Evolutionary conservation across 2,329 filamentous ascomycete species (phyloP).

Genomic region (Onygenales sp.): DNA sequence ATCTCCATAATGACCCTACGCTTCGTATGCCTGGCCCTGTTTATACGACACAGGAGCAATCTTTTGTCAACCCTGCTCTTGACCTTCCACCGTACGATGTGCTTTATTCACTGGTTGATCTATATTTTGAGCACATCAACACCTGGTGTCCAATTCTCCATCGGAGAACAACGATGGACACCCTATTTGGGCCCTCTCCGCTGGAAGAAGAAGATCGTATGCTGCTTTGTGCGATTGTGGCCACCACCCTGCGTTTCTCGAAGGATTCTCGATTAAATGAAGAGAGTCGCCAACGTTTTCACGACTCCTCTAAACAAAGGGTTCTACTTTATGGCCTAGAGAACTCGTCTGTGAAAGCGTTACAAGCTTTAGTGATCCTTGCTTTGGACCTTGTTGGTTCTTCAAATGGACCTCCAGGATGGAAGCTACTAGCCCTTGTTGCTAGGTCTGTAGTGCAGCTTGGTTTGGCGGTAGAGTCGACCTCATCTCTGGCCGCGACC

Average conservation of each 20-base stretch:
- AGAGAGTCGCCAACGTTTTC: slow-evolving; percentile 63
- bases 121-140: slow-evolving; percentile 73
- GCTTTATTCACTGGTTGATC: slow-evolving; percentile 61
- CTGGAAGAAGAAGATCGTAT: slow-evolving; percentile 75
- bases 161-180: slow-evolving; percentile 68
- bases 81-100: slow-evolving; percentile 68
- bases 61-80: slow-evolving; percentile 45
- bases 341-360: slow-evolving; percentile 76
- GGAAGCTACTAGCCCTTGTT: slow-evolving; percentile 85
- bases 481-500: slow-evolving; percentile 67
- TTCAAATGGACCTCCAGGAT: slow-evolving; percentile 82
- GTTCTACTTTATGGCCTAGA: slow-evolving; percentile 82
- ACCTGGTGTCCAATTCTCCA: slow-evolving; percentile 88
- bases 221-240: slow-evolving; percentile 78
- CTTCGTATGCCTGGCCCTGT: slow-evolving; percentile 53
- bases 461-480: slow-evolving; percentile 73
- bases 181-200: slow-evolving; percentile 66
- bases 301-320: slow-evolving; percentile 72
- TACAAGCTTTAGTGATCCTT: slow-evolving; percentile 80
- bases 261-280: slow-evolving; percentile 65
- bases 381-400: slow-evolving; percentile 76
- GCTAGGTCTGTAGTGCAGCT: slow-evolving; percentile 82
- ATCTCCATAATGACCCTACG: slow-evolving; percentile 39
- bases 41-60: slow-evolving; percentile 38
- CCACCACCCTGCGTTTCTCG: slow-evolving; percentile 77